Evolutionary conservation across 352 stramenopile genomes (phyloP), one percentile per base, ranked within the genome.

Genomic region (Phytophthora tentaculata): DNA sequence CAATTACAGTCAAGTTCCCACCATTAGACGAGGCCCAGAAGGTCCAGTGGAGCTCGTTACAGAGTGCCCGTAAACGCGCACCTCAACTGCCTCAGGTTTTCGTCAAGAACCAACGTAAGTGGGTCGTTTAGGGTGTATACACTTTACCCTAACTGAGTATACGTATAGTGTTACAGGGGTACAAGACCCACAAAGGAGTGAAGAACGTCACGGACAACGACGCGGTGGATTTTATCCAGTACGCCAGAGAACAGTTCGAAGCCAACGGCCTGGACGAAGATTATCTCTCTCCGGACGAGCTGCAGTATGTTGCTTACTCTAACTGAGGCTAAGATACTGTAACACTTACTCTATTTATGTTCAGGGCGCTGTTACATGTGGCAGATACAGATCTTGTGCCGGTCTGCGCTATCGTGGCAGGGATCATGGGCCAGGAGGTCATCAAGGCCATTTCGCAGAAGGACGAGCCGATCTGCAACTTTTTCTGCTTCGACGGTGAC

Each of bases 401-500:
- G 0, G 87, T 99, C 35, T 98, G 92, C 64, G 96, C 97, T 23
- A 97, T 99, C 26, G 73, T 99, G 45, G 98, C 97, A 19, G 97
- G 98, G 26, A 94, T 99, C 44, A 61, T 99, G 43, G 97, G 97
- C 5, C 98, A 99, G 71, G 98, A 99, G 85, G 83, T 99, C 39
- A 97, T 99, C 79, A 99, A 99, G 77, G 92, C 92, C n/a, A 94
- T 99, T 39, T 98, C 91, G 55, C 90, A 95, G 48, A 98, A 98
- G 69, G 97, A 98, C 75, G 91, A 98, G 72, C 97, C 97, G 8
- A 94, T 98, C 41, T 97, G 96, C 81, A 99, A 99, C 81, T 91
- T 95, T 43, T 95, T 99, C 61, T 88, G 96, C 67, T 98, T 99
- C 43, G 94, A 98, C 48, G 88, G 88, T 28, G 61, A 68, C 9